Evolutionary conservation across 2,329 filamentous ascomycete genomes (phyloP), one percentile per base, ranked within the genome.

Genomic region (Shiraia bambusicola): DNA sequence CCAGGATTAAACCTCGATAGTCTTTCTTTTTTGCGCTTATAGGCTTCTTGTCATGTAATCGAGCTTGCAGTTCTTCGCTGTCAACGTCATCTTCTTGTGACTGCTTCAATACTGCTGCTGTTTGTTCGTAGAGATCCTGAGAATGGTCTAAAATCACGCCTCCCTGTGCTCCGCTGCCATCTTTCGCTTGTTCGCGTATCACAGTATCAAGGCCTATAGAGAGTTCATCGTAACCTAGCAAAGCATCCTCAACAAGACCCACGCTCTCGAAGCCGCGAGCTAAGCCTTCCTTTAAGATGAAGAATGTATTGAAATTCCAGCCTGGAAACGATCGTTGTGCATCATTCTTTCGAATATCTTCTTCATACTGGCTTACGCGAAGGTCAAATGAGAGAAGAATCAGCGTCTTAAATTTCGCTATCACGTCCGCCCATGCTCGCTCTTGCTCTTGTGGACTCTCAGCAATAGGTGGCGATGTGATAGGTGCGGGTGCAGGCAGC

Each of bases 221-320:
- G 8, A 98, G 81, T 71, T 98, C 92, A 66, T 97, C 93, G 57
- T 98, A 98, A 11, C 90, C 89, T 4, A 93, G 87, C 28, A 98
- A 73, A 3, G 93, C 92, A 76, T 98, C 93, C 62, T 98, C 93
- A 7, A 96, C 88, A 8, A 98, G 75, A 1, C 94, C 94, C 3
- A 97, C 91, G 63, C 88, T 97, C 67, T 98, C 94, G 54, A 98
- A 95, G 0, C 92, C 94, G 53, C 88, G 81, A 1, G 93, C 92
- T 26, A 98, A 73, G 0, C 93, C 93, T 67, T 98, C 93, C 62
- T 98, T 98, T 7, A 98, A 77, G 12, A 98, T 91, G 66, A 98
- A 98, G 66, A 98, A 98, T 0, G 93, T 98, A 69, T 93, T 97
- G 65, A 98, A 98, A 63, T 98, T 98, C 93, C 93, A 98, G 0